Base-by-base conservation (phyloP, 306 rosid genomes). In the Nissolia schottii region DNA sequence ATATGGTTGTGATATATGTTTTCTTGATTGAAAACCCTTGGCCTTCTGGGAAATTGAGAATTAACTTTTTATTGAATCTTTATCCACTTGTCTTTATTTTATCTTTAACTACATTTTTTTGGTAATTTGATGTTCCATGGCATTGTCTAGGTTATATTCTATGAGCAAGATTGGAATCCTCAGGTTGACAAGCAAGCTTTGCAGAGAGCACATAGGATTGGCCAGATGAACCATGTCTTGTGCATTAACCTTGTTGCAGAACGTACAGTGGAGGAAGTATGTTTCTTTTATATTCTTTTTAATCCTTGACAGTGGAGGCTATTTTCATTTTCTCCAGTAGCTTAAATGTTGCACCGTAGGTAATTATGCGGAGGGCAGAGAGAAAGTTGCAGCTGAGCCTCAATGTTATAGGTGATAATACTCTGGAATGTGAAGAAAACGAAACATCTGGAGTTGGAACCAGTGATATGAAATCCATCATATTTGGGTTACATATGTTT, bases 141-240 rank as follows among this genome's bases (percentile, higher is more conserved):
- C 46, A 32, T 70, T 57, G 12, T 80, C 25, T 65, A 93, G 98
- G 97, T 93, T 73, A 85, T 93, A 84, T 93, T 93, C 79, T 91
- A 91, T 2, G 98, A 93, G 83, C 98, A 89, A 89, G 98, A 93
- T 79, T 93, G 98, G 98, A 93, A 91, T 74, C 98, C 98, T 29
- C 98, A 91, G 83, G 98, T 89, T 80, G 97, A 93, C 82, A 89
- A 73, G 87, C 98, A 93, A 78, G 98, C 96, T 67, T 75, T 91
- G 80, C 97, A 93, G 87, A 80, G 98, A 81, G 92, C 97, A 18
- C 98, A 93, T 83, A 83, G 96, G 73, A 93, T 93, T 70, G 98
- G 97, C 59, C 98, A 93, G 85, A 63, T 83, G 84, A 93, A 87
- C 79, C 86, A 85, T 56, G 94, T 93, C 34, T 73, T 93, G 80